Evolutionary conservation across 768 basidiomycete genomes (phyloP).

Genomic region (Mycena chlorophos): DNA sequence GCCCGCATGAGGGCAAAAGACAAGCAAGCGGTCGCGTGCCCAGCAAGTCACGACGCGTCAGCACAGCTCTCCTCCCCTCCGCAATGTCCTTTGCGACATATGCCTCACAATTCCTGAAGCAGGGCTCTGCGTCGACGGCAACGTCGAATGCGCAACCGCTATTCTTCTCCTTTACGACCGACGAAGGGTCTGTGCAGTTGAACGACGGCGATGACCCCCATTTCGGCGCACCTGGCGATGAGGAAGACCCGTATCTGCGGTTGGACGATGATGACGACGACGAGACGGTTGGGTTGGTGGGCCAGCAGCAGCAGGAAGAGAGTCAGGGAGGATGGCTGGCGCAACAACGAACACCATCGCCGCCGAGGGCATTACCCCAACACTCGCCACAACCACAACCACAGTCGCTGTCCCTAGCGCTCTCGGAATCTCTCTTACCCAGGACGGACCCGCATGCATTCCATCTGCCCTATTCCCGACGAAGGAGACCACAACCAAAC

Average conservation of each 20-base stretch:
- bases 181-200: slow-evolving; percentile 62
- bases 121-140: slow-evolving; percentile 57
- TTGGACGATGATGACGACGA: slow-evolving; percentile 67
- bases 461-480: slow-evolving; percentile 63
- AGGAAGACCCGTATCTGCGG: slow-evolving; percentile 76
- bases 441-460: slow-evolving; percentile 50
- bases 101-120: slow-evolving; percentile 79
- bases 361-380: slow-evolving; percentile 32
- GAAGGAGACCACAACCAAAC: slow-evolving; percentile 68
- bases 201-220: slow-evolving; percentile 82
- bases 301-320: slow-evolving; percentile 25
- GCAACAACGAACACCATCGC: slow-evolving; percentile 69
- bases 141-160: slow-evolving; percentile 69
- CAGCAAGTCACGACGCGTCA: neutral
- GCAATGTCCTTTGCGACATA: slow-evolving; percentile 78
- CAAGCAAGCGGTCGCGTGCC: no score
- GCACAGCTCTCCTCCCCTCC: neutral
- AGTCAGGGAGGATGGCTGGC: slow-evolving; percentile 67
- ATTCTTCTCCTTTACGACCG: slow-evolving; percentile 87
- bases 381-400: slow-evolving; percentile 46
- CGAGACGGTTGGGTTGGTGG: slow-evolving; percentile 28
- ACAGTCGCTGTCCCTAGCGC: slow-evolving; percentile 66
- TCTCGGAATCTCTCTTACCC: slow-evolving; percentile 67
- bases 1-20: no score
- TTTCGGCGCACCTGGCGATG: slow-evolving; percentile 49